Conservation (phyloP, 352 stramenopile species). For the Phytophthora vignae region DNA sequence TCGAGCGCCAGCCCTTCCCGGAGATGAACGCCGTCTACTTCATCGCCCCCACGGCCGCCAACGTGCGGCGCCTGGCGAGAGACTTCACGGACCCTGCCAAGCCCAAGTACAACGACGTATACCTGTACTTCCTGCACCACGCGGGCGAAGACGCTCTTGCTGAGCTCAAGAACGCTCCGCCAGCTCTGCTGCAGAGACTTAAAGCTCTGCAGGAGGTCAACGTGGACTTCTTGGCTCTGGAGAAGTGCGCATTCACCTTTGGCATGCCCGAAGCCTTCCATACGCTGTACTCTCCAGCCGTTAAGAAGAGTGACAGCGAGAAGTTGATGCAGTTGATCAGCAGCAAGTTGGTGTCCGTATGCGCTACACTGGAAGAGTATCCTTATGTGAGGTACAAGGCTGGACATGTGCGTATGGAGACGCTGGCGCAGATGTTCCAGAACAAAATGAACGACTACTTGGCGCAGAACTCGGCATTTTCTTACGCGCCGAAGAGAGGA, state of each 20-base stretch:
- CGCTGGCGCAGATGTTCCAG: slow-evolving; percentile 93
- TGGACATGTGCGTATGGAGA: slow-evolving; percentile 83
- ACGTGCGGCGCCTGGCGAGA: slow-evolving; percentile 81
- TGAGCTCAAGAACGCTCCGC: slow-evolving; percentile 85
- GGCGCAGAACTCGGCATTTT: slow-evolving; percentile 90
- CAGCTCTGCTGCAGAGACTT: slow-evolving; percentile 81
- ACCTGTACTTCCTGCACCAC: slow-evolving; percentile 95
- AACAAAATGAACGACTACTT: slow-evolving; percentile 97
- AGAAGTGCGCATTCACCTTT: slow-evolving; percentile 95
- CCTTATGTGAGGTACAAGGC: slow-evolving; percentile 95
- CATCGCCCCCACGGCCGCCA: slow-evolving; percentile 87
- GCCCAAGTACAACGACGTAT: slow-evolving; percentile 94
- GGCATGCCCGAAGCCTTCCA: slow-evolving; percentile 90
- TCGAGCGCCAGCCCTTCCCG: slow-evolving; percentile 95
- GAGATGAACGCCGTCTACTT: slow-evolving; percentile 98
- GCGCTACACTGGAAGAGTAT: slow-evolving; percentile 97
- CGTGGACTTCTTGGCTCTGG: slow-evolving; percentile 95
- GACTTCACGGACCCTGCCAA: slow-evolving; percentile 85
- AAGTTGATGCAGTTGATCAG: slow-evolving; percentile 73
- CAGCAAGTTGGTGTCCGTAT: slow-evolving; percentile 96
- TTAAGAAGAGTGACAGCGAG: slow-evolving; percentile 50
- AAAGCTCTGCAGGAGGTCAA: slow-evolving; percentile 96
- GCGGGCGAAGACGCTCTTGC: slow-evolving; percentile 79
- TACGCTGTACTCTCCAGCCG: slow-evolving; percentile 77
- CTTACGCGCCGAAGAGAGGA: slow-evolving; percentile 88